Evolutionary conservation across 2,329 filamentous ascomycete species (phyloP), one percentile per base, ranked within the genome.

Genomic region (Xylariaceae sp.): DNA sequence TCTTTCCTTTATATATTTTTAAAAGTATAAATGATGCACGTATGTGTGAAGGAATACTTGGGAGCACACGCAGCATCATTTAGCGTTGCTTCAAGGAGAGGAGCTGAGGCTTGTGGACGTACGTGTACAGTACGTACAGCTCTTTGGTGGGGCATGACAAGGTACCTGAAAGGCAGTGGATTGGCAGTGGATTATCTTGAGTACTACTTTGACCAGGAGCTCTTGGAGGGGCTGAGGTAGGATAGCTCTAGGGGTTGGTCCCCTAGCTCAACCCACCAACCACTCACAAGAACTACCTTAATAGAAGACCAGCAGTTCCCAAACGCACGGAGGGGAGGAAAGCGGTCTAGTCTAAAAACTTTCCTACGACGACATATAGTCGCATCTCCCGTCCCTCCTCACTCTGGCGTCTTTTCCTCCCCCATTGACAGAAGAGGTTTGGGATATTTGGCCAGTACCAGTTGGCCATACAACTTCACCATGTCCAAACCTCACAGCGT

Each of bases 401-500:
- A 45, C 37, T 23, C 13, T 36, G 6, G 13, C 15, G 36, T 32
- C 33, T 40, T 39, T 8, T 52, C 32, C 45, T 18, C 16, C 16
- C 32, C 20, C 7, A 41, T 50, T 37, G 52, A 53, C 15, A 45
- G 47, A 42, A 39, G 50, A 55, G 47, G 40, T 32, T 50, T 35
- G 48, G 53, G 55, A 49, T 55, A 16, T 33, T 15, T 13, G 53
- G 40, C 53, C 54, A 58, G 42, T 55, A 43, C 45, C 48, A 52
- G 51, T 62, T 60, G 59, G 58, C 60, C 58, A 61, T 63, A 61
- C 61, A 59, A 26, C 58, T 59, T 61, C 55, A 40, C 62, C 65
- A 78, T 80, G 73, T 80, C 78, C 55, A 78, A 80, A 62, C 66
- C 75, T 57, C 70, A 74, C 62, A 78, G 76, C 66, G 67, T 70